phyloP scores from a whole-genome alignment of 83 land plant species.

The Picea mariana region DNA sequence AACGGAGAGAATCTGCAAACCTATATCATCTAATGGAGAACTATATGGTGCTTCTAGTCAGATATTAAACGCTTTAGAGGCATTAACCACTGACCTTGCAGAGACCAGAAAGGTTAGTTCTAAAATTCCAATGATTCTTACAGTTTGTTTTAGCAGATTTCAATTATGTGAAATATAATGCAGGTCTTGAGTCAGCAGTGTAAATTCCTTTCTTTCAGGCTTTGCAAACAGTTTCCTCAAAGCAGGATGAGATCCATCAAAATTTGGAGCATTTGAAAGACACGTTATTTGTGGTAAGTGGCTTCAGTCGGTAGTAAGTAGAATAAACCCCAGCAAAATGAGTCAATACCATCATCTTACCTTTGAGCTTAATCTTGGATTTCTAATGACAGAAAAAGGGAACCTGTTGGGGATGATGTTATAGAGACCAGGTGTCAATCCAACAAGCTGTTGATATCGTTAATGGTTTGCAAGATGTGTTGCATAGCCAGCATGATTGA shows the following conservation, averaged over 20 bases:
- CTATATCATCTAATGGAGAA: constrained; percentile 11
- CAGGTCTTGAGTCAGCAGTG: not conserved
- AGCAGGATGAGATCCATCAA: not conserved
- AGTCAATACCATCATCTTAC: not conserved
- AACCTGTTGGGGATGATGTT: not conserved
- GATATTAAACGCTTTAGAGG: not conserved
- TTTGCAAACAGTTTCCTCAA: not conserved
- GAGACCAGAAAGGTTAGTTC: constrained; percentile 10
- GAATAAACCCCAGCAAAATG: not conserved
- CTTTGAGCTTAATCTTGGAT: not conserved
- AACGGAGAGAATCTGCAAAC: not conserved
- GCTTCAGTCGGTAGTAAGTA: not conserved
- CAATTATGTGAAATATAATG: not conserved
- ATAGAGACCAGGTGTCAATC: not conserved
- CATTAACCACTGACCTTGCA: not conserved
- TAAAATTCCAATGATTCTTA: not conserved
- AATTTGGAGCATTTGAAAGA: not conserved
- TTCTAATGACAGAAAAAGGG: constrained; percentile 10
- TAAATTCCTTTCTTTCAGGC: not conserved
- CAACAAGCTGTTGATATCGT: not conserved
- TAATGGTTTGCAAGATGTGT: not conserved
- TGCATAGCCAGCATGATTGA: not conserved
- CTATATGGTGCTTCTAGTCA: not conserved
- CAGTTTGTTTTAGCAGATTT: not conserved
- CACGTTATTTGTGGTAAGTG: not conserved